Conservation (phyloP, 495 filamentous ascomycete species). For the Tuber umbilicatum region DNA sequence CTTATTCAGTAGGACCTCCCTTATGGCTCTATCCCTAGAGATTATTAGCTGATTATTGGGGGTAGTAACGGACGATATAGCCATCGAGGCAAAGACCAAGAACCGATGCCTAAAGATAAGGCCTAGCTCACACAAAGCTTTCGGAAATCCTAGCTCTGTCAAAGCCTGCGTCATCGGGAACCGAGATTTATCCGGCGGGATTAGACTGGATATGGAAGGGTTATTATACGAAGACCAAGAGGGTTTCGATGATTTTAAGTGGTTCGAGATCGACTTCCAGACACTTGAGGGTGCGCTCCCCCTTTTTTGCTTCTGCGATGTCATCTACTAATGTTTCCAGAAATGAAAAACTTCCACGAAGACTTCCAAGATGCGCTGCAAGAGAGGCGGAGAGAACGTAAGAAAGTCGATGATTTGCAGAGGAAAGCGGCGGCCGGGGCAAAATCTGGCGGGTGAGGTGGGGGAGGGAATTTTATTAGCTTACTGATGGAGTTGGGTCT, state of each 20-base stretch:
- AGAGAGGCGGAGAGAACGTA: conserved; percentile 29
- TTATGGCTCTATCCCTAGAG: neutral
- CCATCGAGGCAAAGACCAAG: conserved; percentile 17
- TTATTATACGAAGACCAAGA: conserved; percentile 27
- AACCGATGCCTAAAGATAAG: conserved; percentile 18
- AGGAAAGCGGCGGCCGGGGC: conserved; percentile 21
- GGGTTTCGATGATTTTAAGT: conserved; percentile 36
- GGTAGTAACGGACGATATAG: conserved; percentile 36
- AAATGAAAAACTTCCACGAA: conserved; percentile 26
- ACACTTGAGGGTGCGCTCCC: conserved; percentile 10
- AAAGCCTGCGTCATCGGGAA: conserved; percentile 35
- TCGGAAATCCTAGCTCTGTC: conserved; percentile 20
- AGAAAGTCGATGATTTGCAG: conserved; percentile 23
- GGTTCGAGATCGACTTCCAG: conserved; percentile 39
- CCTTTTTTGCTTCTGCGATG: neutral
- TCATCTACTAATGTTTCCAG: conserved; percentile 1
- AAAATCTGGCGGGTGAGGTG: conserved; percentile 2
- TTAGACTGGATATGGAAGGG: conserved; percentile 36
- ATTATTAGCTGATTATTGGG: conserved; percentile 1
- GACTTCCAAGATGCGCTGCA: conserved; percentile 23
- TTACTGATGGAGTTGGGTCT: neutral
- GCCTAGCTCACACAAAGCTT: conserved; percentile 22
- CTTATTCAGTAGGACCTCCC: conserved; percentile 19
- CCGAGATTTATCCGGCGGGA: conserved; percentile 27
- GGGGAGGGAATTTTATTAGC: neutral